These are phyloP conservation scores for Ostreobium quekettii DNA, from an alignment of 139 green algal genomes.

Conservation along the genomic window DNA sequence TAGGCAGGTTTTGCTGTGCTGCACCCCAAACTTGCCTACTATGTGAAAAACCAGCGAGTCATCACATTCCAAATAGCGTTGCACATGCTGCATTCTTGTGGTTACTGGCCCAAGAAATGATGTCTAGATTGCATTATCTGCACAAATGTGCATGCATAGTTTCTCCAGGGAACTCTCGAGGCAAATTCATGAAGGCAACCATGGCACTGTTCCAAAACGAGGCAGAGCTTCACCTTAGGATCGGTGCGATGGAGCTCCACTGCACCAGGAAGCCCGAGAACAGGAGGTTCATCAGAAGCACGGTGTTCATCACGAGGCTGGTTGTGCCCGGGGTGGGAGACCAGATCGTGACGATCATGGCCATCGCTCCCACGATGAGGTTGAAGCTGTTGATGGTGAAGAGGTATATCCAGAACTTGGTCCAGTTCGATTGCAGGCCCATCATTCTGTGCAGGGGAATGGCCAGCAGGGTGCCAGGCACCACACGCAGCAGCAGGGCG, in stretches of 20 bases:
- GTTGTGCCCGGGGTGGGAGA: conserved; percentile 36
- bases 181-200: too few species aligned
- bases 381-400: conserved; percentile 44
- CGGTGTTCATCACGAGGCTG: conserved; percentile 65
- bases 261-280: conserved; percentile 63
- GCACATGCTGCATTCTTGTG: too few species aligned
- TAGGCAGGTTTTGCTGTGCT: too few species aligned
- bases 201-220: too few species aligned
- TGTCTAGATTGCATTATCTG: too few species aligned
- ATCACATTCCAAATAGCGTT: too few species aligned
- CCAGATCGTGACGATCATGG: conserved; percentile 37
- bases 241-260: conserved; percentile 42
- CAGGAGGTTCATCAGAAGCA: conserved; percentile 65
- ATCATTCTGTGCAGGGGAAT: conserved; percentile 66
- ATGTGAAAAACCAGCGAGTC: too few species aligned
- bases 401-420: conserved; percentile 51
- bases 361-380: conserved; percentile 43
- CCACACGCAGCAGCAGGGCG: conserved; percentile 55
- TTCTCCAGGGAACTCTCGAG: too few species aligned
- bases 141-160: too few species aligned
- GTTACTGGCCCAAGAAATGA: too few species aligned
- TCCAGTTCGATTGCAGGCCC: conserved; percentile 27
- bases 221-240: too few species aligned
- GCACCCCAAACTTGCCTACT: too few species aligned
- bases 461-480: conserved; percentile 51